A percentile compares a stretch with the other conserved stretches of the same genome.
phyloP scores from a whole-genome alignment of 331 rosid species.

The Malus hybrid region DNA sequence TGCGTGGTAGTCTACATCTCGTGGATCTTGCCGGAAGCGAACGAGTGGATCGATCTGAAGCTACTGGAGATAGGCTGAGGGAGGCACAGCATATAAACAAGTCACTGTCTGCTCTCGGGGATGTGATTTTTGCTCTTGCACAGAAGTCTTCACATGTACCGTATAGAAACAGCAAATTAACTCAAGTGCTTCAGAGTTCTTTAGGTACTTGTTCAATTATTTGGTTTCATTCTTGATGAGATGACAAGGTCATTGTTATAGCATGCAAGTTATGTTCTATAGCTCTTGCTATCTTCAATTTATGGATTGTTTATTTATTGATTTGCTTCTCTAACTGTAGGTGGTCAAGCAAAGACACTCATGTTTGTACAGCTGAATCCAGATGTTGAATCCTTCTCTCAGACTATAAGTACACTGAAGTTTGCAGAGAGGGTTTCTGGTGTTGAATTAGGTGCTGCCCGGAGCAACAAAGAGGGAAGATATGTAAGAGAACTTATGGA shows the following conservation, averaged over 20 bases:
- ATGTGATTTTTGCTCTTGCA: constrained; percentile 89
- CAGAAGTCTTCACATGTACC: constrained; percentile 88
- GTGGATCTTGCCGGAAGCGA: constrained; percentile 99
- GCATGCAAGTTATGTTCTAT: background rate
- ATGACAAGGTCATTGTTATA: background rate
- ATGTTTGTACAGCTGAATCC: constrained; percentile 99
- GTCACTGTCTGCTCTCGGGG: constrained; percentile 95
- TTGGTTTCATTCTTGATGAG: constrained; percentile 4
- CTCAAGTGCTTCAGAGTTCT: constrained; percentile 97
- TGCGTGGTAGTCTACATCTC: constrained; percentile 87
- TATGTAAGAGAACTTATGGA: constrained; percentile 92
- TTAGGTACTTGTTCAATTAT: constrained; percentile 46
- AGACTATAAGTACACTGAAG: constrained; percentile 92
- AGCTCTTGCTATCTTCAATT: background rate
- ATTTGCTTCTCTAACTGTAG: constrained; percentile 27
- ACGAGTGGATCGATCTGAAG: constrained; percentile 95
- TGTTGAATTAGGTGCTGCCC: constrained; percentile 94
- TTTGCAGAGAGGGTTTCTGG: constrained; percentile 99
- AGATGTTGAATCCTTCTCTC: constrained; percentile 73
- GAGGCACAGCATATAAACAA: constrained; percentile 97
- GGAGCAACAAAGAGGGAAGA: constrained; percentile 95
- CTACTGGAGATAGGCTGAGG: constrained; percentile 93
- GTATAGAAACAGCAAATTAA: constrained; percentile 93
- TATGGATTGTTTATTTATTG: background rate
- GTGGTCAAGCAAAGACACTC: constrained; percentile 98